Evolutionary conservation across 2,329 filamentous ascomycete genomes (phyloP).

Genomic region (Sporothrix variecibatus): DNA sequence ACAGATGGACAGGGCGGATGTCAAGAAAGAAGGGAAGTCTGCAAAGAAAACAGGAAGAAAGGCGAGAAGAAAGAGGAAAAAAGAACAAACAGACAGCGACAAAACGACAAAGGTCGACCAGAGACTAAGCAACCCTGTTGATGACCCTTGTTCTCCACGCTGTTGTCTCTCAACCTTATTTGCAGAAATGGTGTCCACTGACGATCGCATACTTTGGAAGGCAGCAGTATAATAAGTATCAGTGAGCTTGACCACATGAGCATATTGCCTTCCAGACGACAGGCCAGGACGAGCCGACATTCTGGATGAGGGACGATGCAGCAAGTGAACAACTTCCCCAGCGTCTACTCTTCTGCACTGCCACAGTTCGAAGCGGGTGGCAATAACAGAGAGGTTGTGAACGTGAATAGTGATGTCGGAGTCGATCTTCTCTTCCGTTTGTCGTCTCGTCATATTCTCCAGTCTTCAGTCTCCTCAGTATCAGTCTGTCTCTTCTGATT

Average conservation of each 20-base stretch:
- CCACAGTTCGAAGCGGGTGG: not conserved
- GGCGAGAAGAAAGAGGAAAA: not conserved
- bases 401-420: not conserved
- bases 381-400: not conserved
- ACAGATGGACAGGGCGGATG: no score
- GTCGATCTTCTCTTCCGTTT: not conserved
- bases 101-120: not conserved
- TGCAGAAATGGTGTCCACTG: not conserved
- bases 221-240: no score
- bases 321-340: not conserved
- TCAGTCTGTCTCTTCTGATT: not conserved
- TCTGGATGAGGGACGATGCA: not conserved
- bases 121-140: not conserved
- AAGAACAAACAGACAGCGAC: not conserved
- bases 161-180: slow-evolving; percentile 3
- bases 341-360: not conserved
- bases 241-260: not conserved
- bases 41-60: not conserved
- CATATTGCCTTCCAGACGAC: not conserved
- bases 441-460: not conserved
- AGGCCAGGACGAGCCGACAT: slow-evolving; percentile 1
- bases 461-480: not conserved
- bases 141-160: not conserved
- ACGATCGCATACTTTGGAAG: not conserved
- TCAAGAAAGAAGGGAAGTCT: not conserved